Evolutionary conservation across 106 monocot genomes (phyloP), one percentile per base, ranked within the genome.

Genomic region (Xerophyta viscosa): DNA sequence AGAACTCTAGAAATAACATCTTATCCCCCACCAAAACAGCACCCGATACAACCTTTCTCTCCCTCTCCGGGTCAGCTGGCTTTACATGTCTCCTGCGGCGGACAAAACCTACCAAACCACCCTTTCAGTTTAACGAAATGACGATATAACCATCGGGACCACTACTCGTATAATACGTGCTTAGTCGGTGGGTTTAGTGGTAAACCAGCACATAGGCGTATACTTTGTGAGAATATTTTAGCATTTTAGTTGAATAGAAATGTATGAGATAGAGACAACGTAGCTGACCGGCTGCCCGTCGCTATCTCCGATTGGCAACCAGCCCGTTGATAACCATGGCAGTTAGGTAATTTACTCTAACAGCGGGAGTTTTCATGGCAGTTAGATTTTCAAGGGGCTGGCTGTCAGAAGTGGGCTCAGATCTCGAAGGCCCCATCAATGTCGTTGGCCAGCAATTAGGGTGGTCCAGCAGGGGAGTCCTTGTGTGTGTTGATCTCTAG

Each of bases 381-480:
- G 46, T 20, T 2, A 17, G 43, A 17, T 20, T 19, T n/a, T n/a
- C n/a, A n/a, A 46, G 43, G n/a, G 9, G 43, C 17, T 44, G 17
- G 6, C 43, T 17, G 33, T 17, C 7, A 46, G 46, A 20, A 46
- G 19, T 7, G 46, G 46, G 46, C 46, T 46, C 46, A 19, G 46
- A 46, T 46, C 46, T 46, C 46, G 46, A 19, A 46, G 46, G 3
- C 13, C 46, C 46, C 46, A 46, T 46, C 8, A 46, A 46, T 18
- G 46, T 33, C 5, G 33, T 33, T 5, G 33, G n/a, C 46, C 46
- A n/a, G n/a, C n/a, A n/a, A n/a, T n/a, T n/a, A 39, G 1, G 1
- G 39, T 39, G 39, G 39, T 8, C 39, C 39, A 39, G 6, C 6
- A 12, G n/a, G n/a, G n/a, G n/a, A n/a, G n/a, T 8, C 39, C 11